phyloP scores from a whole-genome alignment of 371 early-diverging fungal genomes.

The Actinomucor elegans region DNA sequence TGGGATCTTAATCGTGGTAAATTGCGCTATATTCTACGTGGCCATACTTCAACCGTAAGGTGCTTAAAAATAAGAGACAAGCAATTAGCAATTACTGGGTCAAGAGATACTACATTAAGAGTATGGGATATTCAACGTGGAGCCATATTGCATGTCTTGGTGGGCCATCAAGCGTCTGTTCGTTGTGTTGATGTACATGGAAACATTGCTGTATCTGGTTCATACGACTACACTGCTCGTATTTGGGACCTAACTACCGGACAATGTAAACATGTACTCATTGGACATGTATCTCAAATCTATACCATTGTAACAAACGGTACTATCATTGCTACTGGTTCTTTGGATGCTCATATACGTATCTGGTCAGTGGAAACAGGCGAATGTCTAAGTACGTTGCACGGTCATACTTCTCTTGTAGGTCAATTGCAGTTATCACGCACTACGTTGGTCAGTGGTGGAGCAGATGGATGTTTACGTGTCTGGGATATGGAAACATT shows the following conservation, averaged over 20 bases:
- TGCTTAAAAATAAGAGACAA: slow-evolving; percentile 76
- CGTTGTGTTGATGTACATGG: slow-evolving; percentile 80
- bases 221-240: slow-evolving; percentile 87
- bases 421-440: slow-evolving; percentile 81
- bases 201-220: slow-evolving; percentile 78
- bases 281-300: slow-evolving; percentile 66
- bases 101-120: slow-evolving; percentile 83
- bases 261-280: slow-evolving; percentile 60
- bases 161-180: slow-evolving; percentile 80
- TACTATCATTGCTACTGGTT: slow-evolving; percentile 68
- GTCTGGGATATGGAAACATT: slow-evolving; percentile 82
- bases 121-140: slow-evolving; percentile 82
- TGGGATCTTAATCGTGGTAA: slow-evolving; percentile 85
- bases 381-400: slow-evolving; percentile 52
- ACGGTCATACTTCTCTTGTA: slow-evolving; percentile 85
- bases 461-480: slow-evolving; percentile 84
- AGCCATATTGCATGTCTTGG: slow-evolving; percentile 55
- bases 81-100: slow-evolving; percentile 80
- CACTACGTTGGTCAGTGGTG: slow-evolving; percentile 74
- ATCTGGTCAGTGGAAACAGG: slow-evolving; percentile 71
- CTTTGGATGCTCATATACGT: slow-evolving; percentile 72
- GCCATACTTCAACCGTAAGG: slow-evolving; percentile 91
- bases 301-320: slow-evolving; percentile 71
- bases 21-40: slow-evolving; percentile 77
- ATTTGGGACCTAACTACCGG: slow-evolving; percentile 86